Conservation (phyloP, 1,284 basidiomycete species). For the Hemileia vastatrix region DNA sequence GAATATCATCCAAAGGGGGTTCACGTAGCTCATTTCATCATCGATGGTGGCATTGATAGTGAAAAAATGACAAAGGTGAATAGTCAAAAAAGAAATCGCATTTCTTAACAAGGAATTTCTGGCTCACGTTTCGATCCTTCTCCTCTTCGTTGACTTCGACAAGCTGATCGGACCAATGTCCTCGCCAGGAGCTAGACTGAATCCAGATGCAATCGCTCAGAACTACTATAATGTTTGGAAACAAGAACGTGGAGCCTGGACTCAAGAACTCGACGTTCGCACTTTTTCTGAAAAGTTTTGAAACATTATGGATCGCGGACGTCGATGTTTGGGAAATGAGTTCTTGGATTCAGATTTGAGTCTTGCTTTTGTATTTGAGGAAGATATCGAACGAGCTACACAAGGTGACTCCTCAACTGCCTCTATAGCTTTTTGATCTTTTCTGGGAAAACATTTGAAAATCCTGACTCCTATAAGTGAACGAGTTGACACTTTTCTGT, state of each 20-base stretch:
- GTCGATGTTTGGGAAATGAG: too few species aligned
- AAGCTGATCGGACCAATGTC: neutral
- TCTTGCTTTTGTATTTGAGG: too few species aligned
- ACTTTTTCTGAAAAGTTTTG: slow-evolving; percentile 4
- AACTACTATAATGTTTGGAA: neutral
- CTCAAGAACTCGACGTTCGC: slow-evolving; percentile 5
- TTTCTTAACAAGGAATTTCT: neutral
- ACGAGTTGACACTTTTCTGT: too few species aligned
- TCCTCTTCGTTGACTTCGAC: neutral
- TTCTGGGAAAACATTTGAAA: too few species aligned
- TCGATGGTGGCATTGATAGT: slow-evolving; percentile 27
- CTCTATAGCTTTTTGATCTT: too few species aligned
- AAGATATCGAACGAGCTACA: too few species aligned
- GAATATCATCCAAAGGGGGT: slow-evolving; percentile 31
- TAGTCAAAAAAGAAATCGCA: neutral
- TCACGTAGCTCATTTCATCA: slow-evolving; percentile 31
- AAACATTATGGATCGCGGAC: too few species aligned
- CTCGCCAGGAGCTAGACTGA: neutral
- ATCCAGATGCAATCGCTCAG: slow-evolving; percentile 6
- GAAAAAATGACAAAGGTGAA: neutral
- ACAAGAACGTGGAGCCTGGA: neutral
- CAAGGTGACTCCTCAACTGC: too few species aligned
- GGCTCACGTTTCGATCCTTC: neutral
- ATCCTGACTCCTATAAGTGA: too few species aligned
- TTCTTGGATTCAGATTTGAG: too few species aligned